phyloP scores from a whole-genome alignment of 257 asterid genomes.

The Nicotiana paniculata region DNA sequence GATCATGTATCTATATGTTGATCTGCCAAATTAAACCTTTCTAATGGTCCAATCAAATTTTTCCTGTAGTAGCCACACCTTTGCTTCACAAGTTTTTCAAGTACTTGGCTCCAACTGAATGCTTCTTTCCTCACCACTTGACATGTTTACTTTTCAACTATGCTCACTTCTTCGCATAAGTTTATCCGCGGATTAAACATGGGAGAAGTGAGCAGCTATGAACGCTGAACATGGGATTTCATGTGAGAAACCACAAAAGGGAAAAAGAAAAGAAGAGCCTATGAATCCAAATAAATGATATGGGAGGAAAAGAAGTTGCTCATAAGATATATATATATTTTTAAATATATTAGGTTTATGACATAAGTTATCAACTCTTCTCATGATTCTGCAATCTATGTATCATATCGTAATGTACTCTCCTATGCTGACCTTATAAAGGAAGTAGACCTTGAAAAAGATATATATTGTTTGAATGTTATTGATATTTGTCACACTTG shows the following conservation, averaged over 20 bases:
- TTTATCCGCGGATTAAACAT: neutral
- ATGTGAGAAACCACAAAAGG: neutral
- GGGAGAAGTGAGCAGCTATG: neutral
- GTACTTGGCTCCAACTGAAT: neutral
- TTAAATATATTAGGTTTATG: neutral
- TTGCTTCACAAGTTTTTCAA: neutral
- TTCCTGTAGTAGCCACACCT: neutral
- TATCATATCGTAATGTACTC: neutral
- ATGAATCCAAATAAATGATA: neutral
- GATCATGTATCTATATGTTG: neutral
- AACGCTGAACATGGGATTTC: neutral
- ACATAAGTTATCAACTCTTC: neutral
- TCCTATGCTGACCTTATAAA: neutral
- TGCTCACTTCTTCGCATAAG: too few relatives aligned
- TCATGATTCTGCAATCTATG: neutral
- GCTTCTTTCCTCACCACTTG: neutral
- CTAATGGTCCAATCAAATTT: neutral
- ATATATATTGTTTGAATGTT: neutral
- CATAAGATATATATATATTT: neutral
- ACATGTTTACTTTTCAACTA: neutral
- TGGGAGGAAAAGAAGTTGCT: neutral
- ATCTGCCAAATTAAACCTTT: neutral
- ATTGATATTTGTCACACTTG: neutral
- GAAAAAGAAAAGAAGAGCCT: neutral
- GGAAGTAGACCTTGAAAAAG: too few relatives aligned